These are phyloP conservation scores for Saccharum officinarum DNA, from an alignment of 176 grass and related monocot species.

Conservation along the genomic window DNA sequence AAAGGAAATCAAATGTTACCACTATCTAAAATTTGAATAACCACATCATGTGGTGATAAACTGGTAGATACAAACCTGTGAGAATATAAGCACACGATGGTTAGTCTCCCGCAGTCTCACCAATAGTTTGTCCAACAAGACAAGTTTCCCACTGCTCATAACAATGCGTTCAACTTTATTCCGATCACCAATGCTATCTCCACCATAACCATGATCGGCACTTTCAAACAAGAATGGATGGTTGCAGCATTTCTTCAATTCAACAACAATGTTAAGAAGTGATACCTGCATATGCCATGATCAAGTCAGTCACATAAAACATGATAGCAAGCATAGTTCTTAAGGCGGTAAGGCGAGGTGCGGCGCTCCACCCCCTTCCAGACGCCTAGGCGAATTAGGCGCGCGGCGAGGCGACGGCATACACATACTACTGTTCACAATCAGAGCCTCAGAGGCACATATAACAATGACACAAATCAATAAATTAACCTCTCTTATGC, in stretches of 20 bases:
- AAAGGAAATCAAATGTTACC: neutral
- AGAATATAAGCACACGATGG: slow-evolving; percentile 97
- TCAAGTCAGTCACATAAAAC: slow-evolving; percentile 25
- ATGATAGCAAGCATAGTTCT: neutral
- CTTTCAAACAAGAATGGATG: slow-evolving; percentile 99
- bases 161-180: slow-evolving; percentile 98
- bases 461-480: no score
- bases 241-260: slow-evolving; percentile 99
- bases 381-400: no score
- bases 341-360: no score
- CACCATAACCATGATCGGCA: slow-evolving; percentile 99
- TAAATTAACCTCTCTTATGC: no score
- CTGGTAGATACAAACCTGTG: slow-evolving; percentile 64
- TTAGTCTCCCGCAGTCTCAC: slow-evolving; percentile 91
- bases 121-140: slow-evolving; percentile 91
- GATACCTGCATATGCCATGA: slow-evolving; percentile 68
- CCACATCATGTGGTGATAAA: slow-evolving; percentile 9
- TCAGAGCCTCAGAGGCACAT: no score
- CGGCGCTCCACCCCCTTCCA: no score
- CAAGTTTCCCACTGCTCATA: slow-evolving; percentile 97
- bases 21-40: slow-evolving; percentile 1
- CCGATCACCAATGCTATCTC: slow-evolving; percentile 78
- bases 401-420: no score
- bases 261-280: slow-evolving; percentile 96
- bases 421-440: no score